phyloP scores from a whole-genome alignment of 1,284 basidiomycete species.

The Trametes pubescens region DNA sequence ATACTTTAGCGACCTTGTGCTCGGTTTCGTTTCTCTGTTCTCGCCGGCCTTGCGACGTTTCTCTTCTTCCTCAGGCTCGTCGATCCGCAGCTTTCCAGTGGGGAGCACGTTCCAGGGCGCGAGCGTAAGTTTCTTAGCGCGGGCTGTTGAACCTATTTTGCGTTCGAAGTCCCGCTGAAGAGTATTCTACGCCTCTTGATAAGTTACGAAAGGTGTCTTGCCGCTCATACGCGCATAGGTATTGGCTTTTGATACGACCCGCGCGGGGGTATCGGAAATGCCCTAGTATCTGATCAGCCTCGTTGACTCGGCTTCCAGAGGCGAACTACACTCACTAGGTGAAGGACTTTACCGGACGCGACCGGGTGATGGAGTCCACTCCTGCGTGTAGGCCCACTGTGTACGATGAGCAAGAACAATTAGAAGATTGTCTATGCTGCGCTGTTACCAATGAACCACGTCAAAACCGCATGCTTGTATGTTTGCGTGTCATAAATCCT shows the following conservation, averaged over 20 bases:
- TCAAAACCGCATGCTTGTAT: no score
- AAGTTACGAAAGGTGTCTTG: slow-evolving; percentile 61
- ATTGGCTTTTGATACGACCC: slow-evolving; percentile 61
- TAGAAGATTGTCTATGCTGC: no score
- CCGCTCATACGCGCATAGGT: slow-evolving; percentile 56
- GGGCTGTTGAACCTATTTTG: slow-evolving; percentile 5
- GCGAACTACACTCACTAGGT: slow-evolving; percentile 43
- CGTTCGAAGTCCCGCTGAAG: slow-evolving; percentile 30
- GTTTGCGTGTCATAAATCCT: no score
- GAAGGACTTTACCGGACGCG: slow-evolving; percentile 51
- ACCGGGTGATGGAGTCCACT: slow-evolving; percentile 53
- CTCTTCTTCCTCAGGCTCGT: slow-evolving; percentile 39
- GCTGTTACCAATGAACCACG: no score
- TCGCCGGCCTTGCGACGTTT: slow-evolving; percentile 31
- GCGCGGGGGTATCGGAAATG: slow-evolving; percentile 57
- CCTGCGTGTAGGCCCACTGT: slow-evolving; percentile 53
- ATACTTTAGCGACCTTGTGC: slow-evolving; percentile 30
- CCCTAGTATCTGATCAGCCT: slow-evolving; percentile 33
- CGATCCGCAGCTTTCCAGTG: slow-evolving; percentile 38
- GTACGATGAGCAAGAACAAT: no score
- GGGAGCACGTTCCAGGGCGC: slow-evolving; percentile 12
- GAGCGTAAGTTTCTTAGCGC: slow-evolving; percentile 1
- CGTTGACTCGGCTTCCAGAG: neutral
- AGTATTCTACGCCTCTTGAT: slow-evolving; percentile 63
- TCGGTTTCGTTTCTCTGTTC: slow-evolving; percentile 35